These are phyloP conservation scores for Murraya koenigii DNA, from an alignment of 345 rosid genomes.

Conservation along the genomic window DNA sequence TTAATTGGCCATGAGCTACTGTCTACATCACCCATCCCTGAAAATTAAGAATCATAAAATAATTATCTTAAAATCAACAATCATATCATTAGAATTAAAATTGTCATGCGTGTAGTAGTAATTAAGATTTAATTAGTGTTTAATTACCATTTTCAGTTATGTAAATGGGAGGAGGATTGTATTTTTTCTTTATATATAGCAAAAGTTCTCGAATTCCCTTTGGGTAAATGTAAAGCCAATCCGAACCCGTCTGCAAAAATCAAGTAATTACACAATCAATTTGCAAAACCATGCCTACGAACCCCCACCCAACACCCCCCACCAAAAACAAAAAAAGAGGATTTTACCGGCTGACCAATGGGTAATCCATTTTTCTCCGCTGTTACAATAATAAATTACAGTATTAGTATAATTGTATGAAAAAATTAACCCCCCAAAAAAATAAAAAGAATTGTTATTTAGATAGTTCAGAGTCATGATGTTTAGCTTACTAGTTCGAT, in stretches of 20 bases:
- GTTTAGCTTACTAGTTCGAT: conserved; percentile 20
- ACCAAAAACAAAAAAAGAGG: too few relatives aligned
- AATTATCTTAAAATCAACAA: neutral
- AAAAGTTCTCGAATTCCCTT: conserved; percentile 20
- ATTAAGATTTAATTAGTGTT: neutral
- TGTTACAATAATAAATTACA: neutral
- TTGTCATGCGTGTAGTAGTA: neutral
- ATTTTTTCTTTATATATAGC: conserved; percentile 14
- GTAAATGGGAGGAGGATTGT: conserved; percentile 14
- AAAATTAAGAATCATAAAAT: neutral
- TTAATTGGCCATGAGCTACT: conserved; percentile 31
- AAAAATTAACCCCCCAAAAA: too few relatives aligned
- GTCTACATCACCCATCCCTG: conserved; percentile 38
- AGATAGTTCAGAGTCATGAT: neutral
- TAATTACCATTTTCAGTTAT: neutral
- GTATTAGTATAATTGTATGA: neutral
- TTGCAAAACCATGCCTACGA: too few relatives aligned
- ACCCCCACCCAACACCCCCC: too few relatives aligned
- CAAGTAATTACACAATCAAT: too few relatives aligned
- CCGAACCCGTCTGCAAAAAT: conserved; percentile 20
- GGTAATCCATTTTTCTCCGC: conserved; percentile 19
- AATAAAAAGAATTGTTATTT: neutral
- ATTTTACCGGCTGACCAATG: conserved; percentile 8
- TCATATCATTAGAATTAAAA: too few relatives aligned
- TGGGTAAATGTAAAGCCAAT: conserved; percentile 26